Evolutionary conservation across 2,329 filamentous ascomycete species (phyloP).

Genomic region (Bisporella sp.): DNA sequence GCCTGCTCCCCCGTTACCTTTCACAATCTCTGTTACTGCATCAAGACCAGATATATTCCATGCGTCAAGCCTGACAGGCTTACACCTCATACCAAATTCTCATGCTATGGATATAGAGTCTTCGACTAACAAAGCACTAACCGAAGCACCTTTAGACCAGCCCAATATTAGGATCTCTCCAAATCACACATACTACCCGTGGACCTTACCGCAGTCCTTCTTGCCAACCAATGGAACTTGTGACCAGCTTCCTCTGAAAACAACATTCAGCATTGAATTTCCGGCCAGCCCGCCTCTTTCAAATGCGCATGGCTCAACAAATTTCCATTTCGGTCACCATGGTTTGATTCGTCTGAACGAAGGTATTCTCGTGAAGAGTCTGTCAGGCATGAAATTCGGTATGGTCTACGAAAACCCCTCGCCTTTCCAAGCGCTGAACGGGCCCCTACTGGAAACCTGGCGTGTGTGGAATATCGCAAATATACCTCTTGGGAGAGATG

Average conservation of each 20-base stretch:
- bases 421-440: slow-evolving; percentile 25
- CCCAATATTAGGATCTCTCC: slow-evolving; percentile 42
- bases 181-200: slow-evolving; percentile 85
- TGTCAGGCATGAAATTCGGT: slow-evolving; percentile 55
- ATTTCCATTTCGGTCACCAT: slow-evolving; percentile 40
- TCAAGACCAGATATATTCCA: slow-evolving; percentile 80
- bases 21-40: slow-evolving; percentile 74
- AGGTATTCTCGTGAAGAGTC: slow-evolving; percentile 41
- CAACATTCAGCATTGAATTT: slow-evolving; percentile 63
- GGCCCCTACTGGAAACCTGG: slow-evolving; percentile 43
- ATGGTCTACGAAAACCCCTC: slow-evolving; percentile 56
- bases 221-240: slow-evolving; percentile 75
- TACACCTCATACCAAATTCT: slow-evolving; percentile 68
- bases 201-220: slow-evolving; percentile 75
- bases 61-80: slow-evolving; percentile 74
- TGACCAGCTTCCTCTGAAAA: slow-evolving; percentile 60
- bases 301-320: slow-evolving; percentile 24
- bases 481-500: slow-evolving; percentile 76
- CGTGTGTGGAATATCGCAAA: slow-evolving; percentile 76
- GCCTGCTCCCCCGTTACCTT: slow-evolving; percentile 49
- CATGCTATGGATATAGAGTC: slow-evolving; percentile 31
- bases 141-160: neutral
- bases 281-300: slow-evolving; percentile 36
- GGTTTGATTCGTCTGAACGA: slow-evolving; percentile 40
- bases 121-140: slow-evolving; percentile 15